A percentile compares a stretch with the other conserved stretches of the same genome.
Evolutionary conservation across 306 rosid genomes (phyloP).

Genomic region (Luffa aegyptiaca): DNA sequence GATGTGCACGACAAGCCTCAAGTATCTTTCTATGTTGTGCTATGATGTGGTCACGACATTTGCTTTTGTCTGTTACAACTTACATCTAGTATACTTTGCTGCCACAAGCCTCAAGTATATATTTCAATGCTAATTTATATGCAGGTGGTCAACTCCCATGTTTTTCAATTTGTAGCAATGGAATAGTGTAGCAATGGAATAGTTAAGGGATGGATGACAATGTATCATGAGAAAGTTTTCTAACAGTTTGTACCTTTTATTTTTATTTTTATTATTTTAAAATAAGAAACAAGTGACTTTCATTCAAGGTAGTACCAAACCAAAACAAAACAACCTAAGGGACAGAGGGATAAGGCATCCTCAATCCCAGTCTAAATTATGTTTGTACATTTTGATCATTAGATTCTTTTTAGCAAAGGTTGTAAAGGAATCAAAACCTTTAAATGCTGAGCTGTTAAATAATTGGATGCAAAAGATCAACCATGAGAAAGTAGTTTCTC

Average conservation of each 20-base stretch:
- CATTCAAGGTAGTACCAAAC: too few species aligned
- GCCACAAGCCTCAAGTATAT: neutral
- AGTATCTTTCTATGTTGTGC: neutral
- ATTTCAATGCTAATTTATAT: neutral
- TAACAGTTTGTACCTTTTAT: too few species aligned
- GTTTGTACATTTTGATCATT: neutral
- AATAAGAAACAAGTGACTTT: too few species aligned
- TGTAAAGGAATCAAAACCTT: neutral
- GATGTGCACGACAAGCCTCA: neutral
- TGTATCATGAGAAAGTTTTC: neutral
- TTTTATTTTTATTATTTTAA: too few species aligned
- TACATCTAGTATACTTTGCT: neutral
- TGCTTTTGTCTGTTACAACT: neutral
- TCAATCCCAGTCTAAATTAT: too few species aligned
- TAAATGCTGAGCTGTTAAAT: slow-evolving; percentile 1
- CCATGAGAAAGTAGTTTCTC: neutral
- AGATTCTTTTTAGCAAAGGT: neutral
- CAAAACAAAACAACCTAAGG: too few species aligned
- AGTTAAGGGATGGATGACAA: neutral
- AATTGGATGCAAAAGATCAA: neutral
- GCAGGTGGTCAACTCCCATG: neutral
- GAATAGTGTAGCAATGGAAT: neutral
- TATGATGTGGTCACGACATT: neutral
- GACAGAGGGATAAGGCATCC: too few species aligned
- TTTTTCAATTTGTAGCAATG: neutral